phyloP scores from a whole-genome alignment of 2,329 filamentous ascomycete species.

The Aotearoamyces nothofagi region DNA sequence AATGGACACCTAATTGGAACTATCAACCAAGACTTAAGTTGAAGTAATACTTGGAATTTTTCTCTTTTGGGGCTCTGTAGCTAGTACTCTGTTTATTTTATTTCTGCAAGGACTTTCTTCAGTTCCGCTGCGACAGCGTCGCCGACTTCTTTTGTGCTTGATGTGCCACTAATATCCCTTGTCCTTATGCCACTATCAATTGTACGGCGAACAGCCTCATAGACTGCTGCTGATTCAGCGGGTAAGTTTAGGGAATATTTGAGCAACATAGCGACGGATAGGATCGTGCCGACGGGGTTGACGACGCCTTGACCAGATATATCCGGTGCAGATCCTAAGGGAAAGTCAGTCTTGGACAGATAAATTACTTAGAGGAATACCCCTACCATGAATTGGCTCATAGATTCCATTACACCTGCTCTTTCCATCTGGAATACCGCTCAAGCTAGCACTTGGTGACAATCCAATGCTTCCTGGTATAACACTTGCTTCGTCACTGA shows the following conservation, averaged over 20 bases:
- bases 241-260: conserved; percentile 78
- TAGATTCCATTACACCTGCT: conserved; percentile 85
- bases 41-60: too few relatives aligned
- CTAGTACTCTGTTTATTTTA: too few relatives aligned
- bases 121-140: conserved; percentile 69
- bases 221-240: conserved; percentile 62
- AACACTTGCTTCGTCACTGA: conserved; percentile 86
- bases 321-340: conserved; percentile 69
- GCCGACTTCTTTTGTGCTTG: conserved; percentile 63
- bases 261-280: conserved; percentile 91
- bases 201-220: conserved; percentile 64
- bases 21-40: too few relatives aligned
- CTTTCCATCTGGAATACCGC: conserved; percentile 74
- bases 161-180: conserved; percentile 68
- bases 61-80: too few relatives aligned
- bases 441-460: conserved; percentile 75
- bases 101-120: too few relatives aligned
- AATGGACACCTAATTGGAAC: too few relatives aligned
- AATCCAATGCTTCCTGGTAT: conserved; percentile 86
- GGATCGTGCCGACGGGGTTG: conserved; percentile 81
- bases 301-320: conserved; percentile 86
- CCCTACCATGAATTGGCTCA: conserved; percentile 84
- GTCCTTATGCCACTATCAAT: conserved; percentile 70
- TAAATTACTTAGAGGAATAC: too few relatives aligned
- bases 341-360: conserved; percentile 17